Evolutionary conservation across 345 rosid species (phyloP), one percentile per base, ranked within the genome.

Genomic region (Psidium guajava): DNA sequence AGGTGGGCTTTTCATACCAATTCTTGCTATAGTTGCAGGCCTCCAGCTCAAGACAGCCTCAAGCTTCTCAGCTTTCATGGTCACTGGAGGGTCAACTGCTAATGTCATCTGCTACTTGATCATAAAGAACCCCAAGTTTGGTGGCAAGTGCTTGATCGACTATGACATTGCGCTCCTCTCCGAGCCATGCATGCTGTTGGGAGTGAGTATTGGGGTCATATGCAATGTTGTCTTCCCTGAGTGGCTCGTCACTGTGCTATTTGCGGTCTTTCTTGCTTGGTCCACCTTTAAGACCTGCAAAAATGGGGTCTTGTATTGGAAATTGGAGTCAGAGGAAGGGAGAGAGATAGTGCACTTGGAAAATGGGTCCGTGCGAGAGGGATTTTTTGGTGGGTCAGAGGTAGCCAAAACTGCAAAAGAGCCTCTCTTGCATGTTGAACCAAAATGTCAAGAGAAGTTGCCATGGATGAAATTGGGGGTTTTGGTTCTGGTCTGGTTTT

Each of bases 21-120:
- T 96, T 55, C 87, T 96, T 83, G 94, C 91, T 16, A 87, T 95
- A 49, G 88, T 93, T 6, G 94, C 94, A 77, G 94, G 96, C 50
- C 54, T 95, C 24, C 97, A 94, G 90, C 94, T 94, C 83, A 94
- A 92, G 90, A 90, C 94, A 16, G 99, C 99, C 12, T 91, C 98
- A 0, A 83, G 91, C 83, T 94, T 93, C 91, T 94, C 99, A 64
- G 97, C 96, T 87, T 94, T 96, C 85, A 94, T 96, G 99, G 98
- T 96, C 80, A 92, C 98, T 1, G 98, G 97, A 28, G 98, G 98
- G 24, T 95, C 99, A 1, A 59, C 91, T 28, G 98, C 97, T 0
- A 96, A 96, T 55, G 97, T 95, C 12, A 83, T 92, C 49, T 93
- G 86, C 88, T 85, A 91, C 85, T 83, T 92, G 84, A 87, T 90